Evolutionary conservation across 495 filamentous ascomycete species (phyloP), one percentile per base, ranked within the genome.

Genomic region (Podospora pseudocomata): DNA sequence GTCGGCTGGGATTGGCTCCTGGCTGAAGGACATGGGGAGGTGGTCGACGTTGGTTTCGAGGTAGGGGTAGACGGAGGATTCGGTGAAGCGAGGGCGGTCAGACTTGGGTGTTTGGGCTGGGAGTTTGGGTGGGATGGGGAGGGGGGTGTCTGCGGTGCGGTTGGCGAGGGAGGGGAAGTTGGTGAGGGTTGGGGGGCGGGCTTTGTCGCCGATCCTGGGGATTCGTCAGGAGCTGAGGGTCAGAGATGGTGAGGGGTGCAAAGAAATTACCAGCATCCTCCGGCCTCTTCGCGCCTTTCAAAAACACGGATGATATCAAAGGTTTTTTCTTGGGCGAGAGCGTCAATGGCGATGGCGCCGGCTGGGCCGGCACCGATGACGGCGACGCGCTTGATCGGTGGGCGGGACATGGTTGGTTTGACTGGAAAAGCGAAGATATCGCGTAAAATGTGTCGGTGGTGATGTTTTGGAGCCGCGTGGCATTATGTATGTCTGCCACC

Each of bases 271-370:
- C 86, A 88, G 71, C 82, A 84, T 67, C 87, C 87, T 44, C 87
- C 87, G 9, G 84, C 79, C 26, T 77, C 81, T 67, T 87, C 85
- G 44, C 86, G 81, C 34, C 86, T 71, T 70, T 89, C 87, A 74
- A 88, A 89, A 1, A 88, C 86, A 26, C 85, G 81, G 62, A 88
- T 84, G 6, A 79, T 67, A 63, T 87, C 82, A 68, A 88, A 89
- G 0, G 75, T 71, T 65, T 84, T 78, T 69, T 89, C 87, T 68
- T 86, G 80, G 23, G 80, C 80, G 53, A 89, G 72, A 0, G 86
- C 86, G 79, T 88, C 84, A 3, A 87, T 77, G 0, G 86, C 74
- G 72, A 88, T 88, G 63, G 85, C 86, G 11, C 86, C 86, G 0
- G 86, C 78, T 11, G 86, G 87, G 3, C 87, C 86, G 1, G 85